These are phyloP conservation scores for Daphne laureola DNA, from an alignment of 441 rosid species.

Conservation along the genomic window DNA sequence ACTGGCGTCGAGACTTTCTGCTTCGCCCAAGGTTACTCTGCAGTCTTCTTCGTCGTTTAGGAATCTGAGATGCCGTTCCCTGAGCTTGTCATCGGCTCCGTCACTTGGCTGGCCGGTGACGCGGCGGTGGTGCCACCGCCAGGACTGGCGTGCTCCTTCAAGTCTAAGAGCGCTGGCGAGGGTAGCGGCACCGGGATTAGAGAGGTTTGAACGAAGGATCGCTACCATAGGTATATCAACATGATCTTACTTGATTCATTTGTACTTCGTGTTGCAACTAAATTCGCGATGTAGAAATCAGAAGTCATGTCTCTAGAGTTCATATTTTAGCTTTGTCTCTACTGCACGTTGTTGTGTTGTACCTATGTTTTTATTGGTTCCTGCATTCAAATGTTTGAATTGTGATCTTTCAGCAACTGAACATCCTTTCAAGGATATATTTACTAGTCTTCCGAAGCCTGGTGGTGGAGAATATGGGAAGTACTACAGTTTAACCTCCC, in stretches of 20 bases:
- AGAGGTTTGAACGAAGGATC: conserved; percentile 37
- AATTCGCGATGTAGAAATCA: background rate
- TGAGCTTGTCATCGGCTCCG: conserved; percentile 42
- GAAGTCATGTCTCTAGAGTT: no score
- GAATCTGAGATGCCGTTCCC: conserved; percentile 28
- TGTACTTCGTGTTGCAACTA: background rate
- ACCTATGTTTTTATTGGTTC: background rate
- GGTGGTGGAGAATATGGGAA: conserved; percentile 45
- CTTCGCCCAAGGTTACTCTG: conserved; percentile 19
- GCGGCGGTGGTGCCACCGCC: conserved; percentile 45
- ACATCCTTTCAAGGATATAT: conserved; percentile 37
- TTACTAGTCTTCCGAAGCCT: conserved; percentile 42
- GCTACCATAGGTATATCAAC: conserved; percentile 37
- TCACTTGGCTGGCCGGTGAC: conserved; percentile 30
- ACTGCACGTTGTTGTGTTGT: background rate
- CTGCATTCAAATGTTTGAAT: conserved; percentile 2
- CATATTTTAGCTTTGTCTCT: no score
- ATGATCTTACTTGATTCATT: background rate
- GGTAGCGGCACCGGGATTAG: conserved; percentile 26
- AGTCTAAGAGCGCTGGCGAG: conserved; percentile 44
- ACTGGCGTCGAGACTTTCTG: conserved; percentile 26
- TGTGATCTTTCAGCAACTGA: conserved; percentile 31
- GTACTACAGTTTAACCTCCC: conserved; percentile 34
- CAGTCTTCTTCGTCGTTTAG: conserved; percentile 16
- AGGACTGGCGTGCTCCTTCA: conserved; percentile 37